These are phyloP conservation scores for Scenedesmus sp. DNA, from an alignment of 163 green algal species.

Conservation along the genomic window DNA sequence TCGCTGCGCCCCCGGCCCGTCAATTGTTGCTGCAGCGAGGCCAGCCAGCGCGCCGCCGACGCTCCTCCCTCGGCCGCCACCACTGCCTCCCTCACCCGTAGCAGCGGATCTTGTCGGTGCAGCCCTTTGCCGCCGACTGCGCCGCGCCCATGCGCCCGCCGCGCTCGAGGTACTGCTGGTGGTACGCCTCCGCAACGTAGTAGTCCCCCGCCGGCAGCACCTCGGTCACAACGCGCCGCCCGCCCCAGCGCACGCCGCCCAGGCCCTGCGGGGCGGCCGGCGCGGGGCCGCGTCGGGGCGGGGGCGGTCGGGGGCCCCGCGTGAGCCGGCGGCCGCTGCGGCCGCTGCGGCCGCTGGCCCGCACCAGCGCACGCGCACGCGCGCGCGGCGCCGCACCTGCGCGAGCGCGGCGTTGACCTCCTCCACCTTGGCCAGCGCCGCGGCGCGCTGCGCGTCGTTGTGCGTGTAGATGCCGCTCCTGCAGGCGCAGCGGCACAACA, in stretches of 20 bases:
- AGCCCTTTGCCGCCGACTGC: conserved; percentile 86
- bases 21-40: too few species aligned
- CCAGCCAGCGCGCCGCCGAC: too few species aligned
- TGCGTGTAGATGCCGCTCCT: conserved; percentile 81
- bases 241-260: conserved; percentile 39
- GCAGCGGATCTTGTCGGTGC: conserved; percentile 82
- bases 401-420: conserved; percentile 60
- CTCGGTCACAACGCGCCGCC: conserved; percentile 68
- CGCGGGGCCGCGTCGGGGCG: too few species aligned
- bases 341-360: too few species aligned
- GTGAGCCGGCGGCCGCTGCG: too few species aligned
- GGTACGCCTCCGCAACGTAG: conserved; percentile 73
- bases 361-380: too few species aligned
- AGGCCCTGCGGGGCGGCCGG: conserved; percentile 16
- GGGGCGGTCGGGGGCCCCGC: too few species aligned
- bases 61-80: background rate
- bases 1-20: too few species aligned
- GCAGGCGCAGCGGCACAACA: too few species aligned
- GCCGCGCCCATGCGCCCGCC: conserved; percentile 76
- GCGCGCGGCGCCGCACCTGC: background rate
- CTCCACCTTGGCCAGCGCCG: conserved; percentile 49
- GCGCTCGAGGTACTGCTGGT: conserved; percentile 87
- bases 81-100: conserved; percentile 68
- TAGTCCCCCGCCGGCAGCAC: conserved; percentile 63
- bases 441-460: conserved; percentile 71